Conservation (phyloP, 352 stramenopile species). For the Phytophthora chlamydospora region DNA sequence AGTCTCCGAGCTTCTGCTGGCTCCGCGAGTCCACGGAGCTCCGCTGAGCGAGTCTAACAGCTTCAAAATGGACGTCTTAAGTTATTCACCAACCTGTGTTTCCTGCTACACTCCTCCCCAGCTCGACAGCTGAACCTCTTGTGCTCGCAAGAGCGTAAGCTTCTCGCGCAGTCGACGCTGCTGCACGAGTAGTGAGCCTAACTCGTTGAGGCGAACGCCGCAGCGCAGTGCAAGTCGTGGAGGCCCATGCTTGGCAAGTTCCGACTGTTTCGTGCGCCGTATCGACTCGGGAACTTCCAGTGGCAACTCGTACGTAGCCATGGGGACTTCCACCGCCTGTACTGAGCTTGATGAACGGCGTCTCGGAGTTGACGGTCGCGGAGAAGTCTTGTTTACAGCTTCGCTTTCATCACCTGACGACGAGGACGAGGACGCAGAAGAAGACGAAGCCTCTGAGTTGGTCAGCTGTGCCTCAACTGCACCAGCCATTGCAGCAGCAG, state of each 20-base stretch:
- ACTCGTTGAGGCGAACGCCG: slow-evolving; percentile 49
- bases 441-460: slow-evolving; percentile 6
- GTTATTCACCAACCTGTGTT: slow-evolving; percentile 37
- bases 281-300: slow-evolving; percentile 66
- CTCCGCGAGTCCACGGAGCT: slow-evolving; percentile 40
- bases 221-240: slow-evolving; percentile 63
- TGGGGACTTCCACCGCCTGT: slow-evolving; percentile 26
- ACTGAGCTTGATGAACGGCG: slow-evolving; percentile 9
- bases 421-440: slow-evolving; percentile 21
- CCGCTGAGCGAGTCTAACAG: slow-evolving; percentile 23
- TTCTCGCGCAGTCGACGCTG: slow-evolving; percentile 46
- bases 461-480: slow-evolving; percentile 2
- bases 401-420: slow-evolving; percentile 23
- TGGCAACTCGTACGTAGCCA: slow-evolving; percentile 72
- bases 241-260: slow-evolving; percentile 53
- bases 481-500: slow-evolving; percentile 1
- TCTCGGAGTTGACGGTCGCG: slow-evolving; percentile 7
- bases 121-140: slow-evolving; percentile 56
- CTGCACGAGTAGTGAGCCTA: slow-evolving; percentile 52
- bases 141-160: slow-evolving; percentile 42
- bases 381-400: slow-evolving; percentile 2
- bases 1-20: slow-evolving; percentile 42
- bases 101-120: slow-evolving; percentile 33
- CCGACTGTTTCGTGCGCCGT: slow-evolving; percentile 42
- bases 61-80: slow-evolving; percentile 43